These are phyloP conservation scores for Cyclocybe aegerita DNA, from an alignment of 768 basidiomycete species.

Conservation along the genomic window DNA sequence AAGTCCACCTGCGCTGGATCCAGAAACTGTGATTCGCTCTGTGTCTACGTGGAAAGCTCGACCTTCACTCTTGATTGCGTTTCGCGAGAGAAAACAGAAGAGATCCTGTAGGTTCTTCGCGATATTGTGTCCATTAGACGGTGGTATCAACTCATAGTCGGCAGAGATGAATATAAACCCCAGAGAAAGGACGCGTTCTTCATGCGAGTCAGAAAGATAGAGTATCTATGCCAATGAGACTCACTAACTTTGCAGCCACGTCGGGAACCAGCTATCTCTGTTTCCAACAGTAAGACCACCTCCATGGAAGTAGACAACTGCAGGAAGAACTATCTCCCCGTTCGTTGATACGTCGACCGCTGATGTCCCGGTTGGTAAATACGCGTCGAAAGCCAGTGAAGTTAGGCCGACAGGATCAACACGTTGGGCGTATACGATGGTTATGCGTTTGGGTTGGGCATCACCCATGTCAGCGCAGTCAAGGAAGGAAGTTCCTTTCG, in stretches of 20 bases:
- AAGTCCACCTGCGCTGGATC: constrained; percentile 61
- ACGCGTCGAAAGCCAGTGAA: neutral
- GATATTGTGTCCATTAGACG: constrained; percentile 55
- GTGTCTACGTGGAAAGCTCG: constrained; percentile 37
- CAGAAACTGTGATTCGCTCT: constrained; percentile 48
- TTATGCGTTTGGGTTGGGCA: neutral
- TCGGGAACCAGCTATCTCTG: constrained; percentile 59
- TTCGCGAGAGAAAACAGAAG: constrained; percentile 44
- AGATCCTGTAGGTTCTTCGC: constrained; percentile 57
- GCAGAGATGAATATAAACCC: constrained; percentile 61
- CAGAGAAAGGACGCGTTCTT: constrained; percentile 45
- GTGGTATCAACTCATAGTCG: constrained; percentile 61
- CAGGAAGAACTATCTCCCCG: constrained; percentile 20
- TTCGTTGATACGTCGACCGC: neutral
- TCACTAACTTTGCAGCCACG: constrained; percentile 57
- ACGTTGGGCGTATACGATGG: no score
- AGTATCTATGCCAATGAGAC: neutral
- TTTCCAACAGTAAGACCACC: constrained; percentile 65
- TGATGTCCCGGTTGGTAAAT: neutral
- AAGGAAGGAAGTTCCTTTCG: no score
- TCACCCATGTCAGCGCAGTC: neutral
- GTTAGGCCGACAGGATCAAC: no score
- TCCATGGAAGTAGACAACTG: constrained; percentile 46
- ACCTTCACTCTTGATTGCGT: neutral
- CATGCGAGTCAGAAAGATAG: neutral